These are phyloP conservation scores for Hypoxylon intermedium DNA, from an alignment of 495 filamentous ascomycete species.

Conservation along the genomic window DNA sequence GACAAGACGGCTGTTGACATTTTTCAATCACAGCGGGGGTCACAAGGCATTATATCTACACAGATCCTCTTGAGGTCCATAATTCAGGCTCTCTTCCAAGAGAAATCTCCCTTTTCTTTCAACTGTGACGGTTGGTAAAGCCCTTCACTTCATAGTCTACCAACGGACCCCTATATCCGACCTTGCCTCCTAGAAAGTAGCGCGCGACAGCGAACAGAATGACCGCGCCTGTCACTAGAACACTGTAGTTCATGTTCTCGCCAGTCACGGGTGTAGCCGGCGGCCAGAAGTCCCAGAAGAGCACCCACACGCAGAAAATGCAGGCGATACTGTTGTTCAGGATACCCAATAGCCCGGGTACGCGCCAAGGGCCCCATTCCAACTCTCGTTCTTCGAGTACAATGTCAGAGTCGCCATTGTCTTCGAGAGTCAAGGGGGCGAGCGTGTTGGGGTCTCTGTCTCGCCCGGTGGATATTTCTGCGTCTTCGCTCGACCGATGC, in stretches of 20 bases:
- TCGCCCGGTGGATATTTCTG: neutral
- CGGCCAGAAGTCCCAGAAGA: slow-evolving; percentile 44
- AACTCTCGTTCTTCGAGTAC: neutral
- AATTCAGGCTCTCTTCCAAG: neutral
- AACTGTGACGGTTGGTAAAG: slow-evolving; percentile 1
- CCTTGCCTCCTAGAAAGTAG: slow-evolving; percentile 52
- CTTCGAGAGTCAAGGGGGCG: neutral
- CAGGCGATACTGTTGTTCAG: slow-evolving; percentile 13
- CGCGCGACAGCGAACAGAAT: slow-evolving; percentile 49
- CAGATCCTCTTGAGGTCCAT: neutral
- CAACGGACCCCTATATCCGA: slow-evolving; percentile 42
- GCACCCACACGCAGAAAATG: slow-evolving; percentile 4
- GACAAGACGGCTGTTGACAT: no score
- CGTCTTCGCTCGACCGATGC: neutral
- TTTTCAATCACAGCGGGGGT: no score
- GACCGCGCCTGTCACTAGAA: slow-evolving; percentile 51
- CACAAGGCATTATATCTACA: no score
- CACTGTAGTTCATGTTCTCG: slow-evolving; percentile 61
- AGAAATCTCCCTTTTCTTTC: neutral
- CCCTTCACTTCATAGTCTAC: slow-evolving; percentile 33
- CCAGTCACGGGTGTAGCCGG: slow-evolving; percentile 44
- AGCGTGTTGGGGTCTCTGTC: neutral
- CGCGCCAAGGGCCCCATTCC: slow-evolving; percentile 18
- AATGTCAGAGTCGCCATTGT: slow-evolving; percentile 2
- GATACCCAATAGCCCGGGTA: slow-evolving; percentile 7